Conservation (phyloP, 2,329 filamentous ascomycete species). For the Nothomitra cinnamomea region DNA sequence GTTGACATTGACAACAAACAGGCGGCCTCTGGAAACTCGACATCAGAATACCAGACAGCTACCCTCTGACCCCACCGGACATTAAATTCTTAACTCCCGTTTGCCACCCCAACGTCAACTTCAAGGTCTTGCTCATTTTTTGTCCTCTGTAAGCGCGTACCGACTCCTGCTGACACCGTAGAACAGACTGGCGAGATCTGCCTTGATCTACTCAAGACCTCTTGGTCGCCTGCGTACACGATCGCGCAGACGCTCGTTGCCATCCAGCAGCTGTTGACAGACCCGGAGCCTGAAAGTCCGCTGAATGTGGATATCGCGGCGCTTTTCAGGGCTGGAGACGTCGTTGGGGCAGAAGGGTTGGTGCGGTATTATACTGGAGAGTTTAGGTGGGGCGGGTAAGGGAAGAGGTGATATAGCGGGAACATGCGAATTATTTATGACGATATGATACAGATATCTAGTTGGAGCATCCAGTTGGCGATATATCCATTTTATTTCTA, state of each 20-base stretch:
- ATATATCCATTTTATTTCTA: background rate
- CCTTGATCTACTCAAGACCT: conserved; percentile 63
- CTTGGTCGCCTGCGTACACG: conserved; percentile 77
- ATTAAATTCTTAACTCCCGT: conserved; percentile 72
- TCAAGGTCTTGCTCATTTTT: conserved; percentile 21
- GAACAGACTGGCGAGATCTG: conserved; percentile 73
- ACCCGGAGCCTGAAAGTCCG: conserved; percentile 56
- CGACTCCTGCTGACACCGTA: background rate
- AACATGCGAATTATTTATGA: background rate
- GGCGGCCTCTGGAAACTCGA: conserved; percentile 68
- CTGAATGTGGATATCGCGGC: conserved; percentile 66
- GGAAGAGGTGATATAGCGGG: background rate
- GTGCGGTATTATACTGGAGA: conserved; percentile 40
- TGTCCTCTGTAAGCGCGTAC: background rate
- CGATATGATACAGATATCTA: background rate
- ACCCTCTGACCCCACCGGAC: conserved; percentile 61
- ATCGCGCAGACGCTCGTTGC: conserved; percentile 57
- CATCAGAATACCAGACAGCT: conserved; percentile 59
- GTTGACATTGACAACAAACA: conserved; percentile 12
- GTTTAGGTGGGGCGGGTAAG: background rate
- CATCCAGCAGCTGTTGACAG: conserved; percentile 50
- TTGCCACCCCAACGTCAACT: conserved; percentile 66
- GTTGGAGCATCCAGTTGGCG: background rate
- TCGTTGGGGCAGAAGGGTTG: conserved; percentile 47
- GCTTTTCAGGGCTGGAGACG: conserved; percentile 50